Conservation (phyloP, 441 rosid genomes). For the Metrosideros polymorpha region DNA sequence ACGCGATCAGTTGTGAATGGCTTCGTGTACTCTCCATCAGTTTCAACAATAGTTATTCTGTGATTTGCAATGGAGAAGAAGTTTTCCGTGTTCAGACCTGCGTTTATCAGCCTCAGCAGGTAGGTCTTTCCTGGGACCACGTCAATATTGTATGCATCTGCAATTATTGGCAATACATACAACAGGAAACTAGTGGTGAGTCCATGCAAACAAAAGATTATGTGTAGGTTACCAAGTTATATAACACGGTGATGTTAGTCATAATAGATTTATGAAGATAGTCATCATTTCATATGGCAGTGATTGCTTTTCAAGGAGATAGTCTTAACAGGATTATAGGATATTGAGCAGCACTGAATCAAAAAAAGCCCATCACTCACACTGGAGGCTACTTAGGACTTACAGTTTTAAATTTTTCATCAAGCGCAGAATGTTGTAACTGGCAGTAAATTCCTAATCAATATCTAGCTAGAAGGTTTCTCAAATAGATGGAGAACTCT, state of each 20-base stretch:
- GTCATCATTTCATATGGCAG: not conserved
- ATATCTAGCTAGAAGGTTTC: not conserved
- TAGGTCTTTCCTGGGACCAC: slow-evolving; percentile 74
- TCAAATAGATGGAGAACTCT: not conserved
- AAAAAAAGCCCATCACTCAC: not conserved
- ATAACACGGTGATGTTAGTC: not conserved
- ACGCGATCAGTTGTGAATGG: slow-evolving; percentile 55
- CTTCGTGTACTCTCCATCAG: slow-evolving; percentile 76
- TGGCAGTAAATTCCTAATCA: not conserved
- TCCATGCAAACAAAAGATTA: not conserved
- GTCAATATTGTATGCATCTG: slow-evolving; percentile 57
- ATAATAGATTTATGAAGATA: not conserved
- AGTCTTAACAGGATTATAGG: not conserved
- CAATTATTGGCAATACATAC: not conserved
- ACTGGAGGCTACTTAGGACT: not conserved
- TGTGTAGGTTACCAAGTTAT: not conserved
- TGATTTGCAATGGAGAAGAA: slow-evolving; percentile 81
- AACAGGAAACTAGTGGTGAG: not conserved
- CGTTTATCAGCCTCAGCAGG: slow-evolving; percentile 66
- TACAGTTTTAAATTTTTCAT: not conserved
- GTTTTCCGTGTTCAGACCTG: slow-evolving; percentile 70
- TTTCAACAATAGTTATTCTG: slow-evolving; percentile 67
- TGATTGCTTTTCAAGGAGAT: not conserved
- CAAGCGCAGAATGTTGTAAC: not conserved
- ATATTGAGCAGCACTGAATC: not conserved